A percentile compares a stretch with the other conserved stretches of the same genome.
phyloP scores from a whole-genome alignment of 192 early-diverging fungal species.

The Piromyces finnis region DNA sequence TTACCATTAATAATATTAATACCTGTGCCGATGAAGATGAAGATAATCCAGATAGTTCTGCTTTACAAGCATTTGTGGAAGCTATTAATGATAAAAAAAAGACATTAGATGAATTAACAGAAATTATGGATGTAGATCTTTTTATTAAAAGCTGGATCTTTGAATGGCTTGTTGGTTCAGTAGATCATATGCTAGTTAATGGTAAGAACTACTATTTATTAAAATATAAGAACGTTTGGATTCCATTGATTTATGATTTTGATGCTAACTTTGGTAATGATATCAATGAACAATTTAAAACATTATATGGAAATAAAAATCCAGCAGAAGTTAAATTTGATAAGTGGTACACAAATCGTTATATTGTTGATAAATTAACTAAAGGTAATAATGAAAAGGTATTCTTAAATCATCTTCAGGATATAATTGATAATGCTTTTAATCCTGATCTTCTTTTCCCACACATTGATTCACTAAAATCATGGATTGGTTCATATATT shows the following conservation, averaged over 20 bases:
- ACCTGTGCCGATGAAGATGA: not conserved
- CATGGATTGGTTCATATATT: not conserved
- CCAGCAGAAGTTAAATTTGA: not conserved
- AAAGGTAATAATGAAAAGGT: not conserved
- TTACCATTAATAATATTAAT: not conserved
- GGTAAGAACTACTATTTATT: not conserved
- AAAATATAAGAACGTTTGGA: not conserved
- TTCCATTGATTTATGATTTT: not conserved
- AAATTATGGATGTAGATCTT: not conserved
- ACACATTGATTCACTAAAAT: not conserved
- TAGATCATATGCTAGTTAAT: not conserved
- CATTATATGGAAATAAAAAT: not conserved
- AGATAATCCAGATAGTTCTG: not conserved
- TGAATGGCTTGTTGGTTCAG: not conserved
- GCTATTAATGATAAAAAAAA: not conserved
- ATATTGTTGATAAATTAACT: not conserved
- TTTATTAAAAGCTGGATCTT: not conserved
- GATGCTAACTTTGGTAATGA: not conserved
- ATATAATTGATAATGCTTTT: not conserved
- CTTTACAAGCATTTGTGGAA: not conserved
- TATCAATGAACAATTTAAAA: not conserved
- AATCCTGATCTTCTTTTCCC: not conserved
- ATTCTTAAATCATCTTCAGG: not conserved
- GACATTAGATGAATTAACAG: not conserved
- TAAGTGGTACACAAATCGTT: not conserved